Evolutionary conservation across 805 yeast genomes (phyloP).

Genomic region (Starmera caribaea): DNA sequence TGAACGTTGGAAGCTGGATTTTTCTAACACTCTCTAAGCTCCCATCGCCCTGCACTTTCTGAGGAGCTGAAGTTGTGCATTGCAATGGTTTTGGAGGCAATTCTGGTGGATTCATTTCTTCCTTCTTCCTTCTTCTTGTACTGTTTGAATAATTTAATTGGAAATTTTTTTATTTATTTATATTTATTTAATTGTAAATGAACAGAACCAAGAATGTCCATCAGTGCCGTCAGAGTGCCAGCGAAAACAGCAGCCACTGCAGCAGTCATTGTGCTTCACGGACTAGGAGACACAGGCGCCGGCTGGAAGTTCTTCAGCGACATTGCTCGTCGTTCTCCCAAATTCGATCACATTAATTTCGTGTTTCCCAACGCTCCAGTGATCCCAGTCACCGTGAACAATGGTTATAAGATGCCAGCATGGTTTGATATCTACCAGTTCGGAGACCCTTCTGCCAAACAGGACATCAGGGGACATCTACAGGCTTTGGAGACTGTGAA

Average conservation of each 20-base stretch:
- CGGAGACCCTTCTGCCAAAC: conserved; percentile 30
- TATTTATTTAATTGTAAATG: background rate
- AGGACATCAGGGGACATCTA: conserved; percentile 47
- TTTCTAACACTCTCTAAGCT: no score
- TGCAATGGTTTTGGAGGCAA: no score
- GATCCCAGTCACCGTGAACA: conserved; percentile 57
- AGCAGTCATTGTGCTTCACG: conserved; percentile 74
- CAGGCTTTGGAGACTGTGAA: conserved; percentile 37
- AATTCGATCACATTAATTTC: conserved; percentile 50
- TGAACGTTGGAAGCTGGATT: no score
- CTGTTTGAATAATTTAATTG: conserved; percentile 6
- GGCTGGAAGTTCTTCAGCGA: conserved; percentile 87
- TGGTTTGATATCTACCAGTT: conserved; percentile 78
- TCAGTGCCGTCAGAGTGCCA: conserved; percentile 22
- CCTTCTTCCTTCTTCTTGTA: no score
- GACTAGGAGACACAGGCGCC: conserved; percentile 82
- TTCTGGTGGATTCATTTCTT: no score
- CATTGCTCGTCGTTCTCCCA: conserved; percentile 35
- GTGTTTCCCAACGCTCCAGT: conserved; percentile 89
- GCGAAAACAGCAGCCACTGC: conserved; percentile 37
- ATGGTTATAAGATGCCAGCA: conserved; percentile 60
- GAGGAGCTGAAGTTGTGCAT: no score
- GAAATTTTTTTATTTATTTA: conserved; percentile 3
- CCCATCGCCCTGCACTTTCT: no score
- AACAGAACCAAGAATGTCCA: conserved; percentile 1